Conservation (phyloP, 108 stramenopile genomes). For the Fragilaria crotonensis region DNA sequence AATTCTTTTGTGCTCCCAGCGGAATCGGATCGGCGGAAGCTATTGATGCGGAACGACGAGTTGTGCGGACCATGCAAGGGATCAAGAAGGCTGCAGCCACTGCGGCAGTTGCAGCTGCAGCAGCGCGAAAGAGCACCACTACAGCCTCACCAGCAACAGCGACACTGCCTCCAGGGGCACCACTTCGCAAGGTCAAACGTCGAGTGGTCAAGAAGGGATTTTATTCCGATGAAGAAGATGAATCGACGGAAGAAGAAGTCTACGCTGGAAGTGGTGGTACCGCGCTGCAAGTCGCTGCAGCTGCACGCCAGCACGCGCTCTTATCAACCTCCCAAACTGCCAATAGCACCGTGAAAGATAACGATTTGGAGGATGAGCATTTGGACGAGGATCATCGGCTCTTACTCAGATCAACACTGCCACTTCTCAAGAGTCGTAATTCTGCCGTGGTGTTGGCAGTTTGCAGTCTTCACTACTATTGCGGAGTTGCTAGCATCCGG, state of each 20-base stretch:
- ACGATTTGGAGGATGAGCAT: slow-evolving; percentile 46
- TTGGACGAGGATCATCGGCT: slow-evolving; percentile 91
- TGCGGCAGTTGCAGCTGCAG: neutral
- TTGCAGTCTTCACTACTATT: slow-evolving; percentile 89
- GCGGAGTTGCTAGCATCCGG: slow-evolving; percentile 79
- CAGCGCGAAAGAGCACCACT: neutral
- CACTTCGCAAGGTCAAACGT: slow-evolving; percentile 45
- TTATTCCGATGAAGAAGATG: slow-evolving; percentile 97
- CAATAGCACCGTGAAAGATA: neutral
- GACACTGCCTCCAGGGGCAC: slow-evolving; percentile 13
- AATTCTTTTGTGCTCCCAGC: slow-evolving; percentile 75
- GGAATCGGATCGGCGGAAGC: slow-evolving; percentile 62
- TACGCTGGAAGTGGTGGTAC: slow-evolving; percentile 12
- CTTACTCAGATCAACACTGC: slow-evolving; percentile 75
- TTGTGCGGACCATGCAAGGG: slow-evolving; percentile 37
- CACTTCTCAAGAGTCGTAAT: slow-evolving; percentile 91
- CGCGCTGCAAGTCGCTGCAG: neutral
- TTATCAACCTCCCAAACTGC: neutral
- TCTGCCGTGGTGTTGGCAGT: slow-evolving; percentile 93
- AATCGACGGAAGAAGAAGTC: slow-evolving; percentile 78
- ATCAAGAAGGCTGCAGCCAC: neutral
- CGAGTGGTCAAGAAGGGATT: slow-evolving; percentile 90
- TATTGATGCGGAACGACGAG: slow-evolving; percentile 73
- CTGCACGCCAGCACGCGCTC: neutral
- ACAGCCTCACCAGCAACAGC: slow-evolving; percentile 4